A percentile compares a stretch with the other conserved stretches of the same genome.
Conservation (phyloP, 2,329 filamentous ascomycete genomes). For the Cercospora berteroae region DNA sequence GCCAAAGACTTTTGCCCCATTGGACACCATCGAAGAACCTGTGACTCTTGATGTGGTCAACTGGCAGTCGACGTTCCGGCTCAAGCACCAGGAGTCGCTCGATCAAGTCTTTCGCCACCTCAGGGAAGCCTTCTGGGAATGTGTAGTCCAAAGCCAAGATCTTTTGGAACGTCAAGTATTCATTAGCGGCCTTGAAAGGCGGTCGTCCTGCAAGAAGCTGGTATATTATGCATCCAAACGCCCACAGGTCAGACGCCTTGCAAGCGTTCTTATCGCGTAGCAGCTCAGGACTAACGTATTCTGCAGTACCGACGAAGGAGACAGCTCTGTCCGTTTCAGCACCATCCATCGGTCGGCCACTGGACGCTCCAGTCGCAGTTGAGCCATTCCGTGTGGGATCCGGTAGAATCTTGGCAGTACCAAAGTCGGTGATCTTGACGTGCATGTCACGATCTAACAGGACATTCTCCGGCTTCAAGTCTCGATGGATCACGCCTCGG, state of each 20-base stretch:
- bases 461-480: slow-evolving; percentile 96
- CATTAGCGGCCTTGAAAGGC: slow-evolving; percentile 92
- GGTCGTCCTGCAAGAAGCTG: slow-evolving; percentile 93
- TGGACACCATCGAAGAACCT: slow-evolving; percentile 86
- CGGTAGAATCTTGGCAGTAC: slow-evolving; percentile 84
- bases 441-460: slow-evolving; percentile 94
- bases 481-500: slow-evolving; percentile 90
- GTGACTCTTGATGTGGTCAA: slow-evolving; percentile 96
- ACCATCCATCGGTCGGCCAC: slow-evolving; percentile 54
- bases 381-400: slow-evolving; percentile 49
- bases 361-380: slow-evolving; percentile 29
- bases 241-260: slow-evolving; percentile 97
- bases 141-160: slow-evolving; percentile 93
- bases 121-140: slow-evolving; percentile 84
- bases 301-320: slow-evolving; percentile 95
- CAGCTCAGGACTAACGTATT: slow-evolving; percentile 97
- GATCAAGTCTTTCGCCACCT: slow-evolving; percentile 80
- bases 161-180: slow-evolving; percentile 97
- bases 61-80: slow-evolving; percentile 75
- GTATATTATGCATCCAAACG: slow-evolving; percentile 96
- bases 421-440: slow-evolving; percentile 98
- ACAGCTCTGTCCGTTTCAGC: slow-evolving; percentile 72
- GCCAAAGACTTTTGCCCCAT: slow-evolving; percentile 86
- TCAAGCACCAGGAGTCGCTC: slow-evolving; percentile 89
- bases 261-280: slow-evolving; percentile 94